Evolutionary conservation across 2,329 filamentous ascomycete genomes (phyloP).

Genomic region (Fusarium pilosicola): DNA sequence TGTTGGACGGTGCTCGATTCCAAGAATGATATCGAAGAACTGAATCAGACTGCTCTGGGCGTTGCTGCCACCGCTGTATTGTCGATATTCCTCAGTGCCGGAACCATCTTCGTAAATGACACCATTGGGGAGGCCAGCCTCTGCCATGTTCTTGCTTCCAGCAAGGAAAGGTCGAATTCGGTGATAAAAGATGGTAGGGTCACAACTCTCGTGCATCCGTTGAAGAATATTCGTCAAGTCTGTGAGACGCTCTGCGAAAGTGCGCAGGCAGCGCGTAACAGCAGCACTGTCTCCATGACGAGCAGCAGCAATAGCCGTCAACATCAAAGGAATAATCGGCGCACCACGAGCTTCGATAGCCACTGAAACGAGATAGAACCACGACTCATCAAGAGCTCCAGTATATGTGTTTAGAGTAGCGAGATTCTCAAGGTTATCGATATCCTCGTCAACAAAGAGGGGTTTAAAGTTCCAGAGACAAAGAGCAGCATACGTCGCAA

Average conservation of each 20-base stretch:
- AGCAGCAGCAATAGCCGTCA: conserved; percentile 85
- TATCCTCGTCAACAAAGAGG: conserved; percentile 82
- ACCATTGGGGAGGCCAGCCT: conserved; percentile 88
- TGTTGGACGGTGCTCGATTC: conserved; percentile 89
- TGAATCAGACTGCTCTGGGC: conserved; percentile 97
- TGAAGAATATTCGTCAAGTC: conserved; percentile 82
- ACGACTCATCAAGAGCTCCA: conserved; percentile 94
- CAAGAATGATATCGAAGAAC: conserved; percentile 93
- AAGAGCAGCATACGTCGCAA: conserved; percentile 92
- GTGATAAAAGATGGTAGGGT: conserved; percentile 94
- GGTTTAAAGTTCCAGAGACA: conserved; percentile 98
- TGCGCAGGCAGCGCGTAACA: conserved; percentile 80
- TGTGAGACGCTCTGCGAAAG: conserved; percentile 87
- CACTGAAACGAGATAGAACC: conserved; percentile 97
- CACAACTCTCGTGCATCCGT: conserved; percentile 95
- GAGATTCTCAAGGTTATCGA: conserved; percentile 88
- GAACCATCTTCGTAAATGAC: conserved; percentile 87
- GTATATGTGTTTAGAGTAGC: conserved; percentile 91
- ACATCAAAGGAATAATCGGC: conserved; percentile 87
- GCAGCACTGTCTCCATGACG: conserved; percentile 73
- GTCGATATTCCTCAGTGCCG: conserved; percentile 74
- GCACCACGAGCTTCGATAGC: conserved; percentile 94
- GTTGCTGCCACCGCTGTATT: conserved; percentile 94
- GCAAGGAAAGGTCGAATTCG: conserved; percentile 96
- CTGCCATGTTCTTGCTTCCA: conserved; percentile 96